Base-by-base conservation (phyloP, 2,329 filamentous ascomycete species). In the Aspergillus bombycis region DNA sequence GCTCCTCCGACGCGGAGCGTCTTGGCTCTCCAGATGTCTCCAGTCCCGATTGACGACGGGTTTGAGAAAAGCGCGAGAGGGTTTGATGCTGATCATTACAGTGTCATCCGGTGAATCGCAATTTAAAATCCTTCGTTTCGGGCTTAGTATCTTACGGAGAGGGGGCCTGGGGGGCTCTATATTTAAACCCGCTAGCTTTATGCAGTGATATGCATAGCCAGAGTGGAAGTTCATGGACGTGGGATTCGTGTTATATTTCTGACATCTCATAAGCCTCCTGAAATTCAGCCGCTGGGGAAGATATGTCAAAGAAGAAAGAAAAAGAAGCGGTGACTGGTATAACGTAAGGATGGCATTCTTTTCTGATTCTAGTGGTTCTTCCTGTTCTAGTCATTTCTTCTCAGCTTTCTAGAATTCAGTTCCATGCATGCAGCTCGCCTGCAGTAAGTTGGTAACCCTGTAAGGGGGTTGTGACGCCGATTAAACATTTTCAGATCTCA, bases 1-100 rank as follows among this genome's bases (percentile, higher is more conserved):
- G 58, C 34, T 30, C 12, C 58, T 60, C 58, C 58, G 58, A 60
- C 58, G 36, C 46, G 48, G 55, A 43, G 48, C 50, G 10, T 38
- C 52, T 55, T 60, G 58, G 48, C 50, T 45, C 34, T 53, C 45
- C 45, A 26, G 21, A 28, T n/a, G n/a, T 26, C 43, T 30, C 30
- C 48, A 28, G 46, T 43, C 46, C 21, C 28, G 55, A 58, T 58
- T 41, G 16, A 10, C 26, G 48, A 32, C 9, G 19, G 28, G 28
- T 10, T 52, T 32, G 28, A 52, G 16, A 32, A n/a, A 50, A 41
- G 38, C 16, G 14, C 26, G 26, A 30, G 46, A 50, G 46, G n/a
- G 32, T 54, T 54, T 36, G 32, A 23, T 34, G 52, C 23, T 55
- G 52, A 55, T 55, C 52, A 26, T 26, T 55, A 16, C 19, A 23